Percentiles rank a stretch among this genome's conserved stretches.
These are phyloP conservation scores for Gossypium herbaceum DNA, from an alignment of 345 rosid species.

Conservation along the genomic window DNA sequence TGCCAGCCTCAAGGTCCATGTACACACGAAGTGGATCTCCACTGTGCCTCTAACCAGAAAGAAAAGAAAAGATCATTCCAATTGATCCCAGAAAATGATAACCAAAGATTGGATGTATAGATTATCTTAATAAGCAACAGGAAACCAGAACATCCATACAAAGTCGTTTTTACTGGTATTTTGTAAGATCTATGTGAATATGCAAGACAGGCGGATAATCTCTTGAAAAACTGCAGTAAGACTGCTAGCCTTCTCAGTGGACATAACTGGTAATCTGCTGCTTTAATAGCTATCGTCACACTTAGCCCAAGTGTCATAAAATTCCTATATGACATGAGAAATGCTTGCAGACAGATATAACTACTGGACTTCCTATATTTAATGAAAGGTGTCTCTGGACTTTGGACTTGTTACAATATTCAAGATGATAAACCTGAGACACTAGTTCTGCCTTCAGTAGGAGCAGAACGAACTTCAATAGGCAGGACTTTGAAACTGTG, in stretches of 20 bases:
- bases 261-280: not conserved
- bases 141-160: not conserved
- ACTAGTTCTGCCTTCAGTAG: not conserved
- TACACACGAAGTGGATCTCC: constrained; percentile 91
- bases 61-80: constrained; percentile 6
- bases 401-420: not conserved
- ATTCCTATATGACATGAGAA: not conserved
- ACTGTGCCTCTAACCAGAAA: constrained; percentile 47
- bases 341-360: not conserved
- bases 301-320: not conserved
- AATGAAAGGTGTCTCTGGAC: not conserved
- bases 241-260: not conserved
- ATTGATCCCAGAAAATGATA: not conserved
- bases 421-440: not conserved
- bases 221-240: not conserved
- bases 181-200: not conserved
- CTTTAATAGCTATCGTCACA: not conserved
- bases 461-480: constrained; percentile 26
- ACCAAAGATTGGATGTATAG: not conserved
- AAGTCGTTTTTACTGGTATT: not conserved
- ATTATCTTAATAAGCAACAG: not conserved
- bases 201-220: not conserved
- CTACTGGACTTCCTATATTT: not conserved
- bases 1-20: constrained; percentile 92
- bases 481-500: not conserved